phyloP scores from a whole-genome alignment of 306 rosid species.

The Senna tora region DNA sequence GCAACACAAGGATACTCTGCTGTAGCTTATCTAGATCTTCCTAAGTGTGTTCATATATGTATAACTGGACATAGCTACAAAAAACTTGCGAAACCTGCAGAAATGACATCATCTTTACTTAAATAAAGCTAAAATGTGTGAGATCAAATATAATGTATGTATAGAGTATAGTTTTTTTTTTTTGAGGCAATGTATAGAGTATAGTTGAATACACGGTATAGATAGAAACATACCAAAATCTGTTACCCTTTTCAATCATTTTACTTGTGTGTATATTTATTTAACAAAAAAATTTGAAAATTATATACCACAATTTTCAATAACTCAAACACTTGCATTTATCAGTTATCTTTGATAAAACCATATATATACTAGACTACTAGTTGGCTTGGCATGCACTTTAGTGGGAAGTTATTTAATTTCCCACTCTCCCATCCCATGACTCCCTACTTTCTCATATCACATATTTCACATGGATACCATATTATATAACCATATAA shows the following conservation, averaged over 20 bases:
- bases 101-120: conserved; percentile 10
- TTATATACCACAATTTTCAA: background rate
- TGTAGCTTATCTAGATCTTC: conserved; percentile 46
- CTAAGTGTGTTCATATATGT: conserved; percentile 77
- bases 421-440: no score
- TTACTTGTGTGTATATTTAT: background rate
- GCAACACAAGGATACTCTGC: conserved; percentile 4
- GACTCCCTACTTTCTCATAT: no score
- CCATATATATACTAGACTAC: background rate
- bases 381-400: no score
- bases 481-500: no score
- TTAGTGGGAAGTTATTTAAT: no score
- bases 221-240: background rate
- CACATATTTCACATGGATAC: no score
- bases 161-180: no score
- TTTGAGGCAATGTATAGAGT: background rate
- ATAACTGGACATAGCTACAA: conserved; percentile 82
- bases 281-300: background rate
- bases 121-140: background rate
- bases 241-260: background rate
- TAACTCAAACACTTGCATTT: background rate
- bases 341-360: background rate
- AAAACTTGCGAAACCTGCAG: conserved; percentile 89
- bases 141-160: background rate
- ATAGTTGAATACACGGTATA: background rate